A percentile compares a stretch with the other conserved stretches of the same genome.
phyloP scores from a whole-genome alignment of 495 filamentous ascomycete species.

The Talaromyces proteolyticus region DNA sequence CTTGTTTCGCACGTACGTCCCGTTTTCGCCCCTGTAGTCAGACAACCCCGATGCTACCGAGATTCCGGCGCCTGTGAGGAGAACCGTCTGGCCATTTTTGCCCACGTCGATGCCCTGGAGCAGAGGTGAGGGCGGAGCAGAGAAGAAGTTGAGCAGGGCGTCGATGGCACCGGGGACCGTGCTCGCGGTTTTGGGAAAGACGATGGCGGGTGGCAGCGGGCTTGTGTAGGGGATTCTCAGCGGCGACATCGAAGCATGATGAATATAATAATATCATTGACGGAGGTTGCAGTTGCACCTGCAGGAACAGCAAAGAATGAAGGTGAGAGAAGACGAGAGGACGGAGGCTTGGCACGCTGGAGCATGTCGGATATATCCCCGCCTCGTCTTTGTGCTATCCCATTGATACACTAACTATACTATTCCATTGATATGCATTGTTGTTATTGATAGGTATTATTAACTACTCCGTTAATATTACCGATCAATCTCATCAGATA shows the following conservation, averaged over 20 bases:
- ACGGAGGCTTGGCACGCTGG: too few relatives aligned
- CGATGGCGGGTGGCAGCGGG: conserved; percentile 69
- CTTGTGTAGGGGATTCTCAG: conserved; percentile 88
- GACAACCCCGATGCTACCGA: conserved; percentile 90
- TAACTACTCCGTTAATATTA: too few relatives aligned
- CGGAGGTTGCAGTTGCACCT: not conserved
- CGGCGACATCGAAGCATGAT: conserved; percentile 8
- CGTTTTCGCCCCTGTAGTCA: conserved; percentile 85
- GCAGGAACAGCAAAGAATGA: not conserved
- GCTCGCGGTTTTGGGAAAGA: conserved; percentile 63
- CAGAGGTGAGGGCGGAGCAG: conserved; percentile 41
- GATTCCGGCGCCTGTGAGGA: conserved; percentile 88
- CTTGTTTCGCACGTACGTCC: conserved; percentile 88
- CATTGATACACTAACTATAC: too few relatives aligned
- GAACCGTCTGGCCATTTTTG: conserved; percentile 52
- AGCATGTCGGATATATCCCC: too few relatives aligned
- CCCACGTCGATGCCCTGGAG: conserved; percentile 43
- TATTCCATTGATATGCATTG: too few relatives aligned
- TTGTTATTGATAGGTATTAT: too few relatives aligned
- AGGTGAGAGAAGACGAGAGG: not conserved
- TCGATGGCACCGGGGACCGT: conserved; percentile 68
- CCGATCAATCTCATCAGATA: too few relatives aligned
- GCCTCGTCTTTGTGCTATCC: too few relatives aligned
- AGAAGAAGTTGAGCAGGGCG: conserved; percentile 70
- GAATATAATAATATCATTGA: too few relatives aligned